Base-by-base conservation (phyloP, 805 yeast genomes). In the Brettanomyces nanus region DNA sequence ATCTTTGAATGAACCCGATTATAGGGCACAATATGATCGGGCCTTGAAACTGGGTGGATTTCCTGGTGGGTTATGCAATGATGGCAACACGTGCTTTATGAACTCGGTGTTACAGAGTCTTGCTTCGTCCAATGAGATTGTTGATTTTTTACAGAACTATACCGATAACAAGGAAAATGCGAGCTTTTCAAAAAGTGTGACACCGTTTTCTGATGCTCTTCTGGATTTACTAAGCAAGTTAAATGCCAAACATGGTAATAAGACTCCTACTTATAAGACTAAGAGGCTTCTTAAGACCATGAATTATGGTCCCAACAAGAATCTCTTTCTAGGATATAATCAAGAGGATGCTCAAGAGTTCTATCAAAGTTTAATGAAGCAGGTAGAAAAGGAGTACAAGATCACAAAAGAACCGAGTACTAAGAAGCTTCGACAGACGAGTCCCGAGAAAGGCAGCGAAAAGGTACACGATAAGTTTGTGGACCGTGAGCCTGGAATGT, bases 321-420 rank as follows among this genome's bases (percentile, higher is more conserved):
- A 80, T 53, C 72, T 86, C 42, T 77, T 87, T 48, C 60, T 77
- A 39, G 92, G 96, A 2, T 85, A 85, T 54, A 86, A 85, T 52
- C 97, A 89, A 61, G 96, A 89, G 58, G 97, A 89, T 62, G 97
- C 97, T 0, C 96, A 89, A 59, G 97, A 89, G 57, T 89, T 89
- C 52, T 89, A 89, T 63, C 97, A 89, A 56, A 69, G 80, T 36
- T 71, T 83, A 2, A 66, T 84, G 69, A 68, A 73, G 30, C 75
- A 80, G 40, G 62, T 84, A 23, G 94, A 84, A 51, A 64, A 64
- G 29, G 84, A 79, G 39, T 57, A 62, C 56, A 58, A 65, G 61
- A 39, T 28, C 11, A 4, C 21, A 7, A 45, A 38, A 13, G 6
- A 28, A 56, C 56, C 54, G 47, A 43, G 45, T 51, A 20, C 49